These are phyloP conservation scores for Macrocybe gigantea DNA, from an alignment of 768 basidiomycete genomes.

Conservation along the genomic window DNA sequence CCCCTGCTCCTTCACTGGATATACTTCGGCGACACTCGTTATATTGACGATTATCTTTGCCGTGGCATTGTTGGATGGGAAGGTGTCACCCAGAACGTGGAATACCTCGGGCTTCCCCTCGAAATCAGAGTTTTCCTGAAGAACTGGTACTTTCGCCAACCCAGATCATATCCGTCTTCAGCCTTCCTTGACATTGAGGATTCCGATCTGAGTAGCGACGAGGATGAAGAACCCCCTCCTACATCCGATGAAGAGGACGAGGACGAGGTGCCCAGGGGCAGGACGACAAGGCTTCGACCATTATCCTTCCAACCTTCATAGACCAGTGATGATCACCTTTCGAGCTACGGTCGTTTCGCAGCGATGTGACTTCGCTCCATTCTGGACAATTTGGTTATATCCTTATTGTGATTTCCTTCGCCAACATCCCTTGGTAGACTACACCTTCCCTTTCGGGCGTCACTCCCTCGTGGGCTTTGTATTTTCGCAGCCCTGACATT, in stretches of 20 bases:
- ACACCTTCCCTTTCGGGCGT: too few relatives aligned
- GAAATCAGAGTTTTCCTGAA: conserved; percentile 77
- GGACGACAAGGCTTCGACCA: conserved; percentile 33
- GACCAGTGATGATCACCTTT: background rate
- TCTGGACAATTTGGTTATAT: too few relatives aligned
- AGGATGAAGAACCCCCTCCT: conserved; percentile 16
- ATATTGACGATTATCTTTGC: conserved; percentile 64
- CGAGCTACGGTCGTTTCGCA: too few relatives aligned
- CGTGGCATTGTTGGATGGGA: conserved; percentile 72
- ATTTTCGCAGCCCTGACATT: too few relatives aligned
- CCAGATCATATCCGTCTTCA: too few relatives aligned
- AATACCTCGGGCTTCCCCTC: conserved; percentile 73
- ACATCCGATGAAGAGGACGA: conserved; percentile 26
- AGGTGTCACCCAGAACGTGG: conserved; percentile 82
- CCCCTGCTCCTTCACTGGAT: conserved; percentile 73
- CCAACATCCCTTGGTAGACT: too few relatives aligned
- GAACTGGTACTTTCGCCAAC: conserved; percentile 67
- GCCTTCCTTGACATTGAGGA: conserved; percentile 27
- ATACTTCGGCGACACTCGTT: conserved; percentile 67
- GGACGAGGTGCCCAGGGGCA: conserved; percentile 27
- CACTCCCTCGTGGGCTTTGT: too few relatives aligned
- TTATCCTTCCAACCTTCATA: conserved; percentile 27
- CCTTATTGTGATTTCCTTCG: too few relatives aligned
- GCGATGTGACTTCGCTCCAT: too few relatives aligned
- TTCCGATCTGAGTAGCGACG: conserved; percentile 20